Evolutionary conservation across 495 filamentous ascomycete species (phyloP), one percentile per base, ranked within the genome.

Genomic region (Podospora bellae-mahoneyi): DNA sequence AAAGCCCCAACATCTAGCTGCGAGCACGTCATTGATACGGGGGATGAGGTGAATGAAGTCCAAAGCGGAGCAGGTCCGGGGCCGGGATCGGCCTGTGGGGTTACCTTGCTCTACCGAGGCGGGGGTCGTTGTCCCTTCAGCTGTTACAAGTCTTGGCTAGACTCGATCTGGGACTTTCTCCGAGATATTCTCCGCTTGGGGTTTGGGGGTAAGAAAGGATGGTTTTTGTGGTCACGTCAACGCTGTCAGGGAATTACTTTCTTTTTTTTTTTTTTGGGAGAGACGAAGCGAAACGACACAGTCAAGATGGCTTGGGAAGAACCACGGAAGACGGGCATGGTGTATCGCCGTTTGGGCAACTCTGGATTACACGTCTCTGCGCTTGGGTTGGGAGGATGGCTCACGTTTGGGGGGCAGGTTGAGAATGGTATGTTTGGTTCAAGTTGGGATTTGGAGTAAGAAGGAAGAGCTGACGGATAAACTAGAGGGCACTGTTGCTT

Each of bases 391-490:
- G 90, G 91, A 53, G 89, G 89, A 55, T 91, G 88, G 89, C 85
- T 93, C 58, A 94, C 91, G 0, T 92, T 90, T 67, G 90, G 91
- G 62, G 91, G 91, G 34, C 86, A 92, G 76, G 87, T 92, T 63
- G 88, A 89, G 53, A 83, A 87, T 72, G 87, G 32, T 61, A 61
- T 30, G 28, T 23, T 23, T 23, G 1, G 23, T 23, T 23, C 23
- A 23, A 1, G 23, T 23, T 23, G 23, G 23, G 23, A 23, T 23
- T 2, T 23, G 2, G 23, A 23, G 23, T 1, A 23, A 23, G n/a
- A 15, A 20, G 23, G 0, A 7, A 20, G 10, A 58, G 18, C 55
- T 58, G 55, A 58, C 55, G 7, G 55, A 4, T 7, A 10, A 20
- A 4, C 20, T 13, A 58, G 55, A 70, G 60, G 68, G 68, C 20